Evolutionary conservation across 2,329 filamentous ascomycete species (phyloP).

Genomic region (Aureobasidium leucospermi): DNA sequence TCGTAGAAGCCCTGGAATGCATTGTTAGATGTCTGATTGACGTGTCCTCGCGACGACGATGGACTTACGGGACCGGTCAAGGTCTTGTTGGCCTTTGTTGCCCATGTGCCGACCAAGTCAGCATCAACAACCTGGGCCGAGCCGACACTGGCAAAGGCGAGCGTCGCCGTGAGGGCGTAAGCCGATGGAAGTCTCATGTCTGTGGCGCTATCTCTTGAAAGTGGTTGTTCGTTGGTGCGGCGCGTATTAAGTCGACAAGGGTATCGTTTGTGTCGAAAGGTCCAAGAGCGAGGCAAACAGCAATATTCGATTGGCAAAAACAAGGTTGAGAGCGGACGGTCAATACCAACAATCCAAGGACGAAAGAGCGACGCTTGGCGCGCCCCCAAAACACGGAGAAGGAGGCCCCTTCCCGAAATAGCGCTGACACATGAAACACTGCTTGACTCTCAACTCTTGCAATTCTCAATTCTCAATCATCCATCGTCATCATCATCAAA

Average conservation of each 20-base stretch:
- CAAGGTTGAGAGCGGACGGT: neutral
- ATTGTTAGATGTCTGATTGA: neutral
- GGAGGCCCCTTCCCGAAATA: slow-evolving; percentile 8
- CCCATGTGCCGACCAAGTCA: slow-evolving; percentile 62
- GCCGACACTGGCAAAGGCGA: slow-evolving; percentile 7
- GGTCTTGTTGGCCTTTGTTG: slow-evolving; percentile 61
- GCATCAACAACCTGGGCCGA: slow-evolving; percentile 2
- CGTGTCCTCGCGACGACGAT: neutral
- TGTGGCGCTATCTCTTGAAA: neutral
- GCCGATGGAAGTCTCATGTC: slow-evolving; percentile 12
- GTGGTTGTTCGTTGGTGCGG: neutral
- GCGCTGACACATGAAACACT: neutral
- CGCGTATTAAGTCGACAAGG: neutral
- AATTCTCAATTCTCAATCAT: neutral
- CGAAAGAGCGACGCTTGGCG: neutral
- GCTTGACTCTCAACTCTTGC: neutral
- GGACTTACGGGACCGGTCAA: slow-evolving; percentile 58
- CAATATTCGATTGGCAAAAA: neutral
- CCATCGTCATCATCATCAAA: neutral
- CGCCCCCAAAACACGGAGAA: slow-evolving; percentile 8
- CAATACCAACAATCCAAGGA: neutral
- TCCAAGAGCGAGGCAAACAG: neutral
- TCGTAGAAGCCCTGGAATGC: slow-evolving; percentile 58
- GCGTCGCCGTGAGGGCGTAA: slow-evolving; percentile 8
- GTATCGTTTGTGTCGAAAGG: neutral